Base-by-base conservation (phyloP, 2,329 filamentous ascomycete genomes). In the Huntiella bhutanensis region DNA sequence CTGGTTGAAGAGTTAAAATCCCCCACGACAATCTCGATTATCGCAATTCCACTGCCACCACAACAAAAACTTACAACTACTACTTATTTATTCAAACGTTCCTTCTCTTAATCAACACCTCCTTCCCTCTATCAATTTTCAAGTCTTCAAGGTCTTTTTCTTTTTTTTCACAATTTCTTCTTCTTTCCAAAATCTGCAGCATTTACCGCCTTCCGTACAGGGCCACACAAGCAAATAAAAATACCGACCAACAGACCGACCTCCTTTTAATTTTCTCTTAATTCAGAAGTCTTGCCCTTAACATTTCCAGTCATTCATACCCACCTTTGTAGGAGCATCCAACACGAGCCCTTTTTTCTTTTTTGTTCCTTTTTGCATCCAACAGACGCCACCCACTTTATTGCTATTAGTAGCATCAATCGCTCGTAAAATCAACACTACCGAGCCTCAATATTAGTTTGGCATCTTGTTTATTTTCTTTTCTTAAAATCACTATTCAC, bases 241-340 rank as follows among this genome's bases (percentile, higher is more conserved):
- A 11, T 33, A 17, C 17, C 43, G 44, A 35, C 19, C 22, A 37
- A 39, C 16, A 16, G 40, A 45, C 17, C 41, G 19, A 34, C 43
- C 46, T 48, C 46, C 46, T 48, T 28, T 48, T 48, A 48, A 48
- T 48, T 48, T 43, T 37, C 19, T 33, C 15, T 41, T 41, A 41
- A 41, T 41, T 32, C 40, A 41, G 15, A 39, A 19, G 4, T 32
- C 10, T 10, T 4, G 6, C 22, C 39, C 7, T 19, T 8, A 41
- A 32, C 12, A 43, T 17, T 17, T n/a, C 38, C 4, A 11, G 17
- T 19, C 17, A 19, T 19, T 4, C 33, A 5, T 5, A 19, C 19
- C 17, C 15, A 35, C 33, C 16, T 28, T 28, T 10, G 22, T 2
- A 28, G 22, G 22, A 28, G 22, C 22, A 7, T 8, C 22, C 22